Evolutionary conservation across 2,329 filamentous ascomycete species (phyloP).

Genomic region (Fusarium algeriense): DNA sequence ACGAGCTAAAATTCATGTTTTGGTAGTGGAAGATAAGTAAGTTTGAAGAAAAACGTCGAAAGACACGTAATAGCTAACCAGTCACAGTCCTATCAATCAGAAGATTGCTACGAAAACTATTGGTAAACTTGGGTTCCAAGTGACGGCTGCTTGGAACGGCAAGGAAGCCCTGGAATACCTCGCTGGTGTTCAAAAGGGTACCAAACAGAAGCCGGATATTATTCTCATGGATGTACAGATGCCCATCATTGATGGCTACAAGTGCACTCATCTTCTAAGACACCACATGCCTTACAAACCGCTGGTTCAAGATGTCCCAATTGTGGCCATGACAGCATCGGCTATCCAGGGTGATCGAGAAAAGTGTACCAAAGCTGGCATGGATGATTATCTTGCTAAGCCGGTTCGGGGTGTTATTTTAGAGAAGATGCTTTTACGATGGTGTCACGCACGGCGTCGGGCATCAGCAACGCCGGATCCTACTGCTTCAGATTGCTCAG

Average conservation of each 20-base stretch:
- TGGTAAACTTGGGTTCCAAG: slow-evolving; percentile 77
- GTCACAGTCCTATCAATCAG: slow-evolving; percentile 71
- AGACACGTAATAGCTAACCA: slow-evolving; percentile 31
- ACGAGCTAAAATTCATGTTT: slow-evolving; percentile 73
- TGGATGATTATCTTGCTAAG: slow-evolving; percentile 82
- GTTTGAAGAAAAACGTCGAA: slow-evolving; percentile 45
- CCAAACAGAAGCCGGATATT: slow-evolving; percentile 73
- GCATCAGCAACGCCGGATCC: slow-evolving; percentile 41
- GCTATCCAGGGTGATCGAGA: slow-evolving; percentile 82
- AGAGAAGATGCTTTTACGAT: slow-evolving; percentile 78
- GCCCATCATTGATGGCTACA: slow-evolving; percentile 82
- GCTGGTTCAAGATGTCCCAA: slow-evolving; percentile 73
- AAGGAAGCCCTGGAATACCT: slow-evolving; percentile 83
- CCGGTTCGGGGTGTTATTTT: slow-evolving; percentile 77
- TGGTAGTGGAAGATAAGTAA: slow-evolving; percentile 86
- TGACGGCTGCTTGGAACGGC: slow-evolving; percentile 80
- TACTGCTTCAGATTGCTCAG: slow-evolving; percentile 60
- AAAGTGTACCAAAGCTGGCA: slow-evolving; percentile 78
- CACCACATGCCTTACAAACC: slow-evolving; percentile 74
- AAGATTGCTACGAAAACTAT: slow-evolving; percentile 83
- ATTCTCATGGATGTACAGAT: slow-evolving; percentile 85
- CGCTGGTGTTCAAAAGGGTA: slow-evolving; percentile 62
- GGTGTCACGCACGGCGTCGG: slow-evolving; percentile 61
- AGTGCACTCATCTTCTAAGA: slow-evolving; percentile 78
- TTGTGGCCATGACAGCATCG: slow-evolving; percentile 85